Base-by-base conservation (phyloP, 73 alveolate species). In the Diophrys sp. region DNA sequence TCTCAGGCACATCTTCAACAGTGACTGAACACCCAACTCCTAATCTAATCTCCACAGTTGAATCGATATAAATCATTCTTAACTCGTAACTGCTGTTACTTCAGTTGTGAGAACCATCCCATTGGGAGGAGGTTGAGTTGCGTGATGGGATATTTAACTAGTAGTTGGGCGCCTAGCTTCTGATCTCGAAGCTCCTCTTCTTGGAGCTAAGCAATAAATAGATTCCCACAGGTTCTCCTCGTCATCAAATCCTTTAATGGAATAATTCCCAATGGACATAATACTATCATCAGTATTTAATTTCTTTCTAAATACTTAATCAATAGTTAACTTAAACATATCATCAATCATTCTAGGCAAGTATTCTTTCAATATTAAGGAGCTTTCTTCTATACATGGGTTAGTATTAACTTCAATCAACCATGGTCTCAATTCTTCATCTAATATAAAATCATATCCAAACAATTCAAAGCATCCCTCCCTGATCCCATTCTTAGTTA, bases 401-500 rank as follows among this genome's bases (percentile, higher is more conserved):
- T 93, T 93, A 11, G 98, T 88, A 55, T 93, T 93, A 29, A 85
- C 94, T 84, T 93, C 98, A 25, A 93, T 93, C 33, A 93, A 78
- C 95, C 96, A 93, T 18, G 89, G 87, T 33, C 91, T 91, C 54
- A 90, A 71, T 34, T 87, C 85, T 54, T 78, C 82, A 73, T 93
- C 98, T 26, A 93, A 66, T 28, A 93, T 88, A 79, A 91, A 94
- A 70, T 94, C 98, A 88, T 91, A 94, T 0, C 98, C 98, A 71
- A 94, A 89, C 33, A 91, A 33, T 78, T 94, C 98, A 79, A 94
- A 94, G 82, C 94, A 88, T 53, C 31, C 62, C 69, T 67, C 71
- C 73, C 84, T 29, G n/a, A 27, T 44, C 18, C 62, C 18, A 23
- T 77, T 77, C 11, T 88, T 88, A 67, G 78, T 82, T 18, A 86